Percentiles rank a stretch among this genome's conserved stretches.
Evolutionary conservation across 1,284 basidiomycete species (phyloP).

Genomic region (Pascua guehoae): DNA sequence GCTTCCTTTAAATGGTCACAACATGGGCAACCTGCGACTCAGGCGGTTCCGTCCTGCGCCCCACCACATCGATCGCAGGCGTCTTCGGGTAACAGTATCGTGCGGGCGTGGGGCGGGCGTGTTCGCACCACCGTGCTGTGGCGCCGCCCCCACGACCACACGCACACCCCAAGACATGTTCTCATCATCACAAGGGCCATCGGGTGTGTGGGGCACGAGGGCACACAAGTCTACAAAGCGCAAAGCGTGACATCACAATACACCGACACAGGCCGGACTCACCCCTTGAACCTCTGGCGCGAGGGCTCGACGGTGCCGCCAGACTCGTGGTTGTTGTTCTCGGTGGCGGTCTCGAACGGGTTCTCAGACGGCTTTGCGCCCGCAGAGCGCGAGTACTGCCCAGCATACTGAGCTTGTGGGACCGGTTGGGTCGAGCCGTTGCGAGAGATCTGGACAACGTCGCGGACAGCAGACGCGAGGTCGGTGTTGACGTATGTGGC

Average conservation of each 20-base stretch:
- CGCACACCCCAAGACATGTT: no score
- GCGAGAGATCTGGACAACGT: constrained; percentile 40
- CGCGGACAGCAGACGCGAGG: constrained; percentile 37
- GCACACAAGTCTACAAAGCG: not conserved
- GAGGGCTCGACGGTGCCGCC: not conserved
- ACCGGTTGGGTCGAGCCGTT: constrained; percentile 22
- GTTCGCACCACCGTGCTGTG: no score
- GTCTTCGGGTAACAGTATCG: no score
- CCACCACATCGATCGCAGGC: no score
- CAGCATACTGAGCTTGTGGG: not conserved
- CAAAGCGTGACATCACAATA: not conserved
- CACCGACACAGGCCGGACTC: constrained; percentile 1
- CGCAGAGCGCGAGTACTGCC: no score
- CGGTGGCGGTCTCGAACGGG: constrained; percentile 8
- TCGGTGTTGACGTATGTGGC: constrained; percentile 20
- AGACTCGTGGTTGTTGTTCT: not conserved
- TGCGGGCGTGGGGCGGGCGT: no score
- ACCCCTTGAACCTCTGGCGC: constrained; percentile 10
- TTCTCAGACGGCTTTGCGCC: constrained; percentile 2
- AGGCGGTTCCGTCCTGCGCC: no score
- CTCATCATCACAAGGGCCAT: no score
- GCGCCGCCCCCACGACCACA: no score
- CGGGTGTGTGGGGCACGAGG: not conserved
- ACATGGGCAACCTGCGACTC: no score
- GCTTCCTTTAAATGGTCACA: no score